Base-by-base conservation (phyloP, 352 stramenopile species). In the Phytophthora sp. region DNA sequence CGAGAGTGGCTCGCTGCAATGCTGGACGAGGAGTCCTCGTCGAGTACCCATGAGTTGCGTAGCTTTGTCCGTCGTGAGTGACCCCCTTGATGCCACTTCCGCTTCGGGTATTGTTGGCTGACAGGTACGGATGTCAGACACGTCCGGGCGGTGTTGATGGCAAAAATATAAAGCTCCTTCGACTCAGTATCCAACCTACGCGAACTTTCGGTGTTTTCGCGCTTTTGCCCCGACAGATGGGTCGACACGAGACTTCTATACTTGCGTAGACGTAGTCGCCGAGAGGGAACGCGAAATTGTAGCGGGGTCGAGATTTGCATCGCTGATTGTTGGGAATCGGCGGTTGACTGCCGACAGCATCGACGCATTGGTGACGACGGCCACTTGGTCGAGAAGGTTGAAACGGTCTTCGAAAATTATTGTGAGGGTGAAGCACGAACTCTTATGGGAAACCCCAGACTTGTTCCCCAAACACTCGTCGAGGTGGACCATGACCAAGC, bases 251-350 rank as follows among this genome's bases (percentile, higher is more conserved):
- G 51, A 49, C 42, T 38, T 41, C 16, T 31, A 30, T 29, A 45
- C 31, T 26, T 53, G 58, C 38, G 35, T 45, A 24, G 38, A 45
- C 33, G 15, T 13, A 12, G 24, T 51, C 49, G 36, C 24, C 35
- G 41, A 46, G 58, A 66, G 55, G 47, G 56, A 66, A 65, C 57
- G 63, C 35, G 63, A 66, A 66, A 66, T 66, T 24, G 63, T 49
- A 21, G 63, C 41, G 54, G n/a, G 47, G 59, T 46, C 35, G 47
- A 33, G 63, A 71, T 71, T 62, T 71, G 63, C 55, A 65, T 62
- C 57, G 63, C 56, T 39, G 56, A 53, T 70, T 51, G 63, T 62
- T 50, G 51, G 35, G 51, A 57, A 36, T 24, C 39, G 39, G 52
- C 26, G 39, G 23, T 49, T 44, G 23, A 44, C 44, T 38, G 55